Evolutionary conservation across 768 basidiomycete species (phyloP), one percentile per base, ranked within the genome.

Genomic region (Kwoniella sp.): DNA sequence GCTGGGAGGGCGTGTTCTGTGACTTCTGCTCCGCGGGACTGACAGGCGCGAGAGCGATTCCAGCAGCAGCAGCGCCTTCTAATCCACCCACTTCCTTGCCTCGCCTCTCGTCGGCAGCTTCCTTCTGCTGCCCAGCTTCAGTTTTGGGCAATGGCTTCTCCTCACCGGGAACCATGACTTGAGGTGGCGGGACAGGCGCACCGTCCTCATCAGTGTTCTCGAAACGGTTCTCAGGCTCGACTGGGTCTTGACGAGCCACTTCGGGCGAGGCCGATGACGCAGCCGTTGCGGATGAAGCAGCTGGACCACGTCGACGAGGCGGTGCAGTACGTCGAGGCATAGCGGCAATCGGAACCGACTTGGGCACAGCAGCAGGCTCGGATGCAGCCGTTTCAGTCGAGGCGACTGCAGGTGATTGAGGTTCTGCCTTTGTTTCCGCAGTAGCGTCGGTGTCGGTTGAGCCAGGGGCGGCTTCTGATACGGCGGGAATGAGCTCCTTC

Each of bases 301-400:
- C 64, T 21, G 55, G 55, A 5, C 33, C 37, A 37, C 62, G 58
- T 52, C 71, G 70, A 46, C 90, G 83, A 9, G 91, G 90, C 52
- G 89, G 90, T 2, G 84, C 90, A 25, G 89, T 84, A 4, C 90
- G 85, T 48, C 88, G 86, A 47, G 90, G 90, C 19, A 83, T 87
- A 15, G 85, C 84, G 15, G 90, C 89, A 3, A 90, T 83, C 22
- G 90, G 89, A 87, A 92, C 91, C 5, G 82, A 72, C 17, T 63
- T 53, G 0, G 74, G 73, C 1, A 68, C 65, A n/a, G 69, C 68
- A 26, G 64, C 60, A 9, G 57, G 36, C n/a, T 37, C 22, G 15
- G 40, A 27, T 22, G 48, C 27, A n/a, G 58, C 27, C 25, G 22
- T 13, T 10, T 19, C 25, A 10, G 46, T 8, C 46, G 60, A 15